Conservation (phyloP, 495 filamentous ascomycete genomes). For the Oleoguttula mirabilis region DNA sequence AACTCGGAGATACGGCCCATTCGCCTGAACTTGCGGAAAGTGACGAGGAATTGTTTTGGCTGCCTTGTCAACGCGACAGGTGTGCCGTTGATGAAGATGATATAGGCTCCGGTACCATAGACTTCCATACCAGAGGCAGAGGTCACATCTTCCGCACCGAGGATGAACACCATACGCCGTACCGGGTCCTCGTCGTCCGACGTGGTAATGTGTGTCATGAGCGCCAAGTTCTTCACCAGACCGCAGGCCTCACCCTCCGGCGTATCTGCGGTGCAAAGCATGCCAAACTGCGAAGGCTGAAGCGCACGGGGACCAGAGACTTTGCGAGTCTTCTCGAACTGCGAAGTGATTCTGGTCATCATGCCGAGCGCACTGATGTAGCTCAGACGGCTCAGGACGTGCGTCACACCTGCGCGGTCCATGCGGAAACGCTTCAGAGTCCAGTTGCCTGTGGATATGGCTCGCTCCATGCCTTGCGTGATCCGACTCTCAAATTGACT, state of each 20-base stretch:
- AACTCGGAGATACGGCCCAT: slow-evolving; percentile 87
- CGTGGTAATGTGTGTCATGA: slow-evolving; percentile 99
- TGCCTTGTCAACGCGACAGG: slow-evolving; percentile 70
- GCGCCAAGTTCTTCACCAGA: slow-evolving; percentile 91
- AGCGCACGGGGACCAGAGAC: slow-evolving; percentile 88
- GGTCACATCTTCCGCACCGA: slow-evolving; percentile 67
- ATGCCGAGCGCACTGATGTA: slow-evolving; percentile 98
- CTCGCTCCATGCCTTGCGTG: slow-evolving; percentile 78
- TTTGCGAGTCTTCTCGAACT: slow-evolving; percentile 97
- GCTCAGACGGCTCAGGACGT: slow-evolving; percentile 87
- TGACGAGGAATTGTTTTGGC: slow-evolving; percentile 70
- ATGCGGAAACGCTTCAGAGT: slow-evolving; percentile 93
- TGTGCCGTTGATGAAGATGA: slow-evolving; percentile 91
- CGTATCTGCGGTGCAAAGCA: slow-evolving; percentile 93
- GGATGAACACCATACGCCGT: slow-evolving; percentile 60
- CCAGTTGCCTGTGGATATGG: slow-evolving; percentile 96
- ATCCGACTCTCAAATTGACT: slow-evolving; percentile 67
- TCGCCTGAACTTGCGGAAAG: slow-evolving; percentile 71
- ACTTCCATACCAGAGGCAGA: slow-evolving; percentile 67
- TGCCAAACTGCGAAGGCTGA: slow-evolving; percentile 93
- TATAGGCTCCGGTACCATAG: slow-evolving; percentile 68
- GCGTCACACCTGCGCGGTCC: slow-evolving; percentile 93
- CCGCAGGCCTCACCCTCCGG: slow-evolving; percentile 98
- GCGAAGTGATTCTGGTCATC: slow-evolving; percentile 98
- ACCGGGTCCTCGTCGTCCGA: slow-evolving; percentile 86